A percentile compares a stretch with the other conserved stretches of the same genome.
Conservation (phyloP, 768 basidiomycete genomes). For the Boletus reticuloceps region DNA sequence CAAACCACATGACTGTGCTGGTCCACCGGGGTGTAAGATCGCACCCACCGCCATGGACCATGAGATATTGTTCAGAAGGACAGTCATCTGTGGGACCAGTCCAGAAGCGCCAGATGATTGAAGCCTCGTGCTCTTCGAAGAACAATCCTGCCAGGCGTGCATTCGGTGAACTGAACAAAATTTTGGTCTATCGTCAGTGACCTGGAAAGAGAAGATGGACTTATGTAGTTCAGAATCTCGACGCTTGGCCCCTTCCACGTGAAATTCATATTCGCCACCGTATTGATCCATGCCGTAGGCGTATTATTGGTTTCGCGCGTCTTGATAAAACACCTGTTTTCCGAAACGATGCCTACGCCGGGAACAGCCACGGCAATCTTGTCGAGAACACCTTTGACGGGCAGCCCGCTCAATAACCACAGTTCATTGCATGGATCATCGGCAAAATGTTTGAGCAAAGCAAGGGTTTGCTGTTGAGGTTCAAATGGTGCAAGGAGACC, state of each 20-base stretch:
- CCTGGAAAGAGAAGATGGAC: constrained; percentile 27
- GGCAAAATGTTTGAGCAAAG: constrained; percentile 53
- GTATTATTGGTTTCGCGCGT: constrained; percentile 36
- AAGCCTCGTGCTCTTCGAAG: constrained; percentile 80
- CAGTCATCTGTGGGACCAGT: constrained; percentile 47
- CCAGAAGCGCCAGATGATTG: constrained; percentile 86
- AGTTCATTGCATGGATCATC: constrained; percentile 71
- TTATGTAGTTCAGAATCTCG: constrained; percentile 81
- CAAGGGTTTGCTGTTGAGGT: constrained; percentile 39
- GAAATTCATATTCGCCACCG: constrained; percentile 75
- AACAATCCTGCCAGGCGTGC: constrained; percentile 85
- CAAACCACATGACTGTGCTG: constrained; percentile 35
- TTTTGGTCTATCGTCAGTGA: neutral
- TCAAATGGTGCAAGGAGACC: constrained; percentile 43
- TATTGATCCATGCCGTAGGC: constrained; percentile 64
- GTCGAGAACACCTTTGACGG: constrained; percentile 61
- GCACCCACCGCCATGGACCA: constrained; percentile 78
- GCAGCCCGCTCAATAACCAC: constrained; percentile 78
- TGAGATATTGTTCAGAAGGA: constrained; percentile 71
- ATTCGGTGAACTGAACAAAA: constrained; percentile 69
- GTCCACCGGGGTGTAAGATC: constrained; percentile 67
- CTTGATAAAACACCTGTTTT: constrained; percentile 86
- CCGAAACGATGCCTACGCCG: constrained; percentile 77
- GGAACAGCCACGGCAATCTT: constrained; percentile 59
- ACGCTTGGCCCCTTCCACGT: constrained; percentile 79